Conservation (phyloP, 2,329 filamentous ascomycete genomes). For the Periconia sp. region DNA sequence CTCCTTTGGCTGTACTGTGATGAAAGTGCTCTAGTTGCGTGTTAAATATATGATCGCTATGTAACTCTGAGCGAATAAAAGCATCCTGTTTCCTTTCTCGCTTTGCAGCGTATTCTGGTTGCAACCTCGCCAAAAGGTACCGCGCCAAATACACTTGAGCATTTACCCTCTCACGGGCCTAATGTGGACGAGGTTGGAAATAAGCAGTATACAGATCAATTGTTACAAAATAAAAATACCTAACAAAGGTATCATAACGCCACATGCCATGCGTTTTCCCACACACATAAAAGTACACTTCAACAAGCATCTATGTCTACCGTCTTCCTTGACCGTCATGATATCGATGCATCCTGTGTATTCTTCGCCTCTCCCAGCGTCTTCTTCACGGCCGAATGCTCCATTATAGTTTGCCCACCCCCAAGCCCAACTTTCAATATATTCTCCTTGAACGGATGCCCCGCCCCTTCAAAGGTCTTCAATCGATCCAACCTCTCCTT, state of each 20-base stretch:
- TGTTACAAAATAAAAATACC: conserved; percentile 8
- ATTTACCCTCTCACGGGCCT: too few relatives aligned
- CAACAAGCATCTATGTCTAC: too few relatives aligned
- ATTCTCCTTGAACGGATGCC: conserved; percentile 91
- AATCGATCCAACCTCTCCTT: conserved; percentile 86
- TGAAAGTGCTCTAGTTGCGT: too few relatives aligned
- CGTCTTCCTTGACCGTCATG: conserved; percentile 27
- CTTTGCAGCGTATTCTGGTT: too few relatives aligned
- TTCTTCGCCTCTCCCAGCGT: conserved; percentile 35
- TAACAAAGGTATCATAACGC: conserved; percentile 5
- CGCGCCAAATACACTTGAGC: too few relatives aligned
- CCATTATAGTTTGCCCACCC: conserved; percentile 39
- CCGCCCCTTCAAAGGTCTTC: conserved; percentile 94
- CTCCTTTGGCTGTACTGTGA: too few relatives aligned
- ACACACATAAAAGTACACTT: conserved; percentile 16
- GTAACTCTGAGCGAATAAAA: too few relatives aligned
- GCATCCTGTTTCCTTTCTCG: too few relatives aligned
- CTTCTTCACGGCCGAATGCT: conserved; percentile 46
- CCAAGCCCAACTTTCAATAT: conserved; percentile 69
- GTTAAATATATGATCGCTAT: too few relatives aligned
- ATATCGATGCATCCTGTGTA: conserved; percentile 20
- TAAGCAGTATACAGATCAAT: too few relatives aligned
- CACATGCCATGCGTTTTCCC: conserved; percentile 10
- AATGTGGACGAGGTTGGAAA: too few relatives aligned
- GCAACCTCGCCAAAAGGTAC: too few relatives aligned